A percentile compares a stretch with the other conserved stretches of the same genome.
Evolutionary conservation across 2,329 filamentous ascomycete genomes (phyloP).

Genomic region (Neofusicoccum sp.): DNA sequence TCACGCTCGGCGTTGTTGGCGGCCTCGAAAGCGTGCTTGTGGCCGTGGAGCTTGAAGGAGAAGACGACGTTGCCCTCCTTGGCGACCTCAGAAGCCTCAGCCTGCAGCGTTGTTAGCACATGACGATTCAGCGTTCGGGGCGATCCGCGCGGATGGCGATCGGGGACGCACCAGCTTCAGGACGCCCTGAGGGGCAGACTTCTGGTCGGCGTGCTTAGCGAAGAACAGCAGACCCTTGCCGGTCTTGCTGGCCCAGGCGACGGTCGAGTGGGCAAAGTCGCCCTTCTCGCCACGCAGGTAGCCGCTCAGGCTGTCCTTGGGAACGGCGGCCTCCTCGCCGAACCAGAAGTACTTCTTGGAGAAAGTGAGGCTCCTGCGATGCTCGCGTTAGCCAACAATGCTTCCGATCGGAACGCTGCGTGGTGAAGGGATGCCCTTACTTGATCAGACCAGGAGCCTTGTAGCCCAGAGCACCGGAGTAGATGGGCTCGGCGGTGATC

Average conservation of each 20-base stretch:
- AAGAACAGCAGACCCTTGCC: conserved; percentile 94
- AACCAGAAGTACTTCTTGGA: conserved; percentile 84
- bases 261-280: conserved; percentile 71
- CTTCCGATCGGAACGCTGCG: not conserved
- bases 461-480: conserved; percentile 83
- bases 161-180: conserved; percentile 74
- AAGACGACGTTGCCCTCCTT: conserved; percentile 79
- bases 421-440: conserved; percentile 55
- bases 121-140: not conserved
- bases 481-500: conserved; percentile 62
- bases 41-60: conserved; percentile 76
- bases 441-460: conserved; percentile 88
- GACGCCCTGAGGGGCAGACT: conserved; percentile 74
- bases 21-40: conserved; percentile 95
- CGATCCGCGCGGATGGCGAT: not conserved
- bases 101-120: conserved; percentile 45
- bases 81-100: conserved; percentile 68
- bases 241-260: conserved; percentile 87
- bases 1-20: conserved; percentile 72
- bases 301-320: conserved; percentile 68
- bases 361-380: conserved; percentile 75
- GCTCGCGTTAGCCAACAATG: conserved; percentile 16
- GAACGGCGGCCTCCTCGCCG: conserved; percentile 61
- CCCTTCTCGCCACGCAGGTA: conserved; percentile 91
- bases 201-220: conserved; percentile 79